These are phyloP conservation scores for Corymbia maculata DNA, from an alignment of 345 rosid genomes.

Conservation along the genomic window DNA sequence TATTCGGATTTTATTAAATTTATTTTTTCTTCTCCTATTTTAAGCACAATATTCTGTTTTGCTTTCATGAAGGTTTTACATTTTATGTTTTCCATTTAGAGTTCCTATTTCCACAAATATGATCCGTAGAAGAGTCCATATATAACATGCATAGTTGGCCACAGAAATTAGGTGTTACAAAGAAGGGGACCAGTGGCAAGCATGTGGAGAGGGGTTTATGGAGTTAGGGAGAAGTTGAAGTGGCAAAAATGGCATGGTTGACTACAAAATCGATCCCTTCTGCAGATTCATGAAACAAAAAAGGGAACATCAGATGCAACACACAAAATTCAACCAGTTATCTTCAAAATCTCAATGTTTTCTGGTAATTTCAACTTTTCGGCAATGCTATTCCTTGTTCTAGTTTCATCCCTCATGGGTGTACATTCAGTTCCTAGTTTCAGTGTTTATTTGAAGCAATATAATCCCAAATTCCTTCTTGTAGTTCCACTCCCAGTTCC, in stretches of 20 bases:
- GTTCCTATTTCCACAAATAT: neutral
- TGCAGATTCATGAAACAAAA: neutral
- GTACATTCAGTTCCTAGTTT: neutral
- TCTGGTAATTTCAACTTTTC: neutral
- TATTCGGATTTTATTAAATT: neutral
- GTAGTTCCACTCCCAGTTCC: neutral
- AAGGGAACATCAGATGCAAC: neutral
- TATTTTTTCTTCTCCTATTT: neutral
- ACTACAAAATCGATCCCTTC: neutral
- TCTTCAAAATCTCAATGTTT: neutral
- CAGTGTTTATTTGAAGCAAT: neutral
- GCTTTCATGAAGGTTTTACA: neutral
- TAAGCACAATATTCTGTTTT: neutral
- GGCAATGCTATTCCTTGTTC: neutral
- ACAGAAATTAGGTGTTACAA: neutral
- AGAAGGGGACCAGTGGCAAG: neutral
- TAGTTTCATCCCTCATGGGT: neutral
- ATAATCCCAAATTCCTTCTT: neutral
- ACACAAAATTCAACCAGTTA: neutral
- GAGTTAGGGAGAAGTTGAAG: neutral
- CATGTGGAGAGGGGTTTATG: neutral
- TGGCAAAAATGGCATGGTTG: neutral
- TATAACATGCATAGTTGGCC: neutral
- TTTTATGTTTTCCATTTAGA: neutral
- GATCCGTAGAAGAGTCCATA: neutral